Conservation (phyloP, 164 flowering plant species). For the Magnolia kwangsiensis region DNA sequence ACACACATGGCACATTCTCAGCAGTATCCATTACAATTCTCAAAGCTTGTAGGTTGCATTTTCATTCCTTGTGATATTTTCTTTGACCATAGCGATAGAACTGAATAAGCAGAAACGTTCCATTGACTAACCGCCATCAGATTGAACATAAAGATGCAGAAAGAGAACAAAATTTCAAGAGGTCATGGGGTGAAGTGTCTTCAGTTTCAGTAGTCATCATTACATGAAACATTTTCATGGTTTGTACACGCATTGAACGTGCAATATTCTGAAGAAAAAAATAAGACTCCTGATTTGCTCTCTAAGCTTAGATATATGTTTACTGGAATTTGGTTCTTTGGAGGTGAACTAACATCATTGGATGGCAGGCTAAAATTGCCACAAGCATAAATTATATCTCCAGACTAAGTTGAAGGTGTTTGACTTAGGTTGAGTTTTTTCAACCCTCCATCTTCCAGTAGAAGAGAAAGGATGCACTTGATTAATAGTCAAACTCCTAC, state of each 20-base stretch:
- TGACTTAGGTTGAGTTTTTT: no score
- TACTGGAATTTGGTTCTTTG: neutral
- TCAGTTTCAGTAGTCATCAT: neutral
- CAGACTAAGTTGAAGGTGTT: neutral
- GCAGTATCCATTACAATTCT: neutral
- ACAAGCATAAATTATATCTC: neutral
- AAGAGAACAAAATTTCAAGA: neutral
- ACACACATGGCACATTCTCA: neutral
- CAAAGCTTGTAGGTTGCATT: neutral
- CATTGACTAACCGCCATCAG: neutral
- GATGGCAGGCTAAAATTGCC: neutral
- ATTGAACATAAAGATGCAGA: neutral
- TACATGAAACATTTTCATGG: neutral
- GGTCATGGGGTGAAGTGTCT: neutral
- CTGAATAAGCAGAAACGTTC: neutral
- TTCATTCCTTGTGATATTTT: neutral
- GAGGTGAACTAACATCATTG: neutral
- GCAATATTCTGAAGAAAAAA: neutral
- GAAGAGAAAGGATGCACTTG: neutral
- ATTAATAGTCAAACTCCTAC: no score
- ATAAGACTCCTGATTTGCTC: neutral
- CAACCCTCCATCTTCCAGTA: neutral
- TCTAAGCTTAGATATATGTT: neutral
- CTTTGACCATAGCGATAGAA: neutral
- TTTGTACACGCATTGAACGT: neutral